Base-by-base conservation (phyloP, 805 yeast species). In the Ogataea minuta region DNA sequence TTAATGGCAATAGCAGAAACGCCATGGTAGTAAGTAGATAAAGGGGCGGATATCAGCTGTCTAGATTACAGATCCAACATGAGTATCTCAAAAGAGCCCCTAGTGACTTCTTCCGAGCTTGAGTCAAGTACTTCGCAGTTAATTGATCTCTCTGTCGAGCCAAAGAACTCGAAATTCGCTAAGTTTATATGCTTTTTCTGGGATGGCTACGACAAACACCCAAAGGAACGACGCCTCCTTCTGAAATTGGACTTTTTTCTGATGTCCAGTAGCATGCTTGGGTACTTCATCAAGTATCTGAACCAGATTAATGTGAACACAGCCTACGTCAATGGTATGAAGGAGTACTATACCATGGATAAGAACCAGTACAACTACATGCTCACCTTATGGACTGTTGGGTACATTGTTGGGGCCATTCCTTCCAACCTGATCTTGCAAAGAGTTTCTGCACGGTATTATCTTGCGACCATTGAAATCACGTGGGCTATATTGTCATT, bases 311-410 rank as follows among this genome's bases (percentile, higher is more conserved):
- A 80, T 55, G 61, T 76, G 36, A 70, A 69, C 42, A 80, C 80
- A 45, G 88, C 86, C 1, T 81, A 79, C 53, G 80, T 78, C 34
- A 74, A 80, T 16, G 82, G 84, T 12, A 70, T 81, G 76, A 59
- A 69, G 42, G 79, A 75, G 46, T 76, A 68, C 36, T 61, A 79
- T 26, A 66, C 66, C 4, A 70, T 83, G 76, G 53, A 68, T 39
- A 81, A 80, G 8, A 68, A 66, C 42, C 72, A 76, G 41, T 70
- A 67, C 46, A 74, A 76, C 49, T 66, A 67, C 40, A 49, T 72
- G 53, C 53, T 55, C 3, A 65, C 78, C 0, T 44, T 69, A 23
- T 74, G 71, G 69, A 69, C 77, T 0, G 72, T 71, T 23, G 80
- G 80, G 9, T 76, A 76, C 44, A 69, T 72, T 29, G 23, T 46